A percentile compares a stretch with the other conserved stretches of the same genome.
phyloP scores from a whole-genome alignment of 805 yeast species.

The Ogataea methylovora region DNA sequence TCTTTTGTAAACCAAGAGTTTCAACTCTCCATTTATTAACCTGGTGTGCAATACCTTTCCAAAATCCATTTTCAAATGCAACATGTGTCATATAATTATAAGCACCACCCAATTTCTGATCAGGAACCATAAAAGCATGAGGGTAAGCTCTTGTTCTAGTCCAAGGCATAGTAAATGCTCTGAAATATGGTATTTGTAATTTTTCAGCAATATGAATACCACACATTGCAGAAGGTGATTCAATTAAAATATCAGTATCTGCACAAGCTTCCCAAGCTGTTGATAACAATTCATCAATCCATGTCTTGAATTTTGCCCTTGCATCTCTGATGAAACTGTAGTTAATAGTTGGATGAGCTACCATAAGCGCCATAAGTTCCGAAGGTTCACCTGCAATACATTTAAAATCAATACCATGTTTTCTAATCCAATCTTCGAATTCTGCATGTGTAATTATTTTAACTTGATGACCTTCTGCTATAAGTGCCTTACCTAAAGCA shows the following conservation, averaged over 20 bases:
- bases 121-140: constrained; percentile 93
- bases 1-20: constrained; percentile 54
- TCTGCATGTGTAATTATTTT: constrained; percentile 83
- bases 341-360: constrained; percentile 80
- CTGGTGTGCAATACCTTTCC: constrained; percentile 87
- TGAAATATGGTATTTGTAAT: constrained; percentile 76
- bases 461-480: constrained; percentile 76
- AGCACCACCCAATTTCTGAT: constrained; percentile 86
- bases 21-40: constrained; percentile 83
- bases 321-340: constrained; percentile 82
- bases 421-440: constrained; percentile 66
- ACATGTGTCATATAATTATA: constrained; percentile 91
- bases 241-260: constrained; percentile 74
- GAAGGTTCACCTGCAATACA: constrained; percentile 91
- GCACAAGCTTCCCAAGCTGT: constrained; percentile 88
- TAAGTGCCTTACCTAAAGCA: constrained; percentile 74
- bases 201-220: constrained; percentile 96
- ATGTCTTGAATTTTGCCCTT: constrained; percentile 63
- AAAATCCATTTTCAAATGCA: constrained; percentile 84
- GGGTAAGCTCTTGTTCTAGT: constrained; percentile 93
- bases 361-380: constrained; percentile 88
- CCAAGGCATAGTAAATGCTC: constrained; percentile 99
- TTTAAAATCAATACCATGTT: constrained; percentile 59
- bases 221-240: constrained; percentile 95
- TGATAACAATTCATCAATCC: constrained; percentile 69